Conservation (phyloP, 768 basidiomycete species). For the Macrocybe gigantea region DNA sequence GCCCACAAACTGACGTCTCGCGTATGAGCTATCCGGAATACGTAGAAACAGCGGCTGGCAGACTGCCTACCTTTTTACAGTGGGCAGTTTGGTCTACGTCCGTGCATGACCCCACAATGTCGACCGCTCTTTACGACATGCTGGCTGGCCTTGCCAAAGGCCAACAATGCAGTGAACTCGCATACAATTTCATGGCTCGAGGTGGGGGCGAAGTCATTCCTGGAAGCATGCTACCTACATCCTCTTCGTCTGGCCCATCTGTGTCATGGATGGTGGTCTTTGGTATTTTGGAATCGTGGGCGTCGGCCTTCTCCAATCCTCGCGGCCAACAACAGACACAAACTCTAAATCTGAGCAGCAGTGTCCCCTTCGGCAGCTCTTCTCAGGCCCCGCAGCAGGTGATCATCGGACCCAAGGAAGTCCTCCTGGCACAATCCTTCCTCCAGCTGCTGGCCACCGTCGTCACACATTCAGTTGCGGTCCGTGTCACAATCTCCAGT, state of each 20-base stretch:
- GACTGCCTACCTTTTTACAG: conserved; percentile 73
- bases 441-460: conserved; percentile 75
- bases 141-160: conserved; percentile 78
- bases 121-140: conserved; percentile 86
- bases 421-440: conserved; percentile 75
- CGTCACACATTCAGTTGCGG: conserved; percentile 67
- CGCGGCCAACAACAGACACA: conserved; percentile 41
- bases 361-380: conserved; percentile 18
- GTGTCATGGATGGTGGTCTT: conserved; percentile 81
- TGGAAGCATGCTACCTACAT: conserved; percentile 48
- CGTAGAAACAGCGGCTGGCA: conserved; percentile 54
- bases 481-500: conserved; percentile 70
- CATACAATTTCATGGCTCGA: conserved; percentile 83
- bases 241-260: conserved; percentile 44
- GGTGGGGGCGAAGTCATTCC: conserved; percentile 68
- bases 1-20: conserved; percentile 34
- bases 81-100: conserved; percentile 90
- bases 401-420: conserved; percentile 60
- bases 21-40: conserved; percentile 50
- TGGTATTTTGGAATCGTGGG: conserved; percentile 70
- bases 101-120: conserved; percentile 63
- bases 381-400: conserved; percentile 39
- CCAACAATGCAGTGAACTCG: conserved; percentile 77
- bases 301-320: conserved; percentile 41
- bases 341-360: conserved; percentile 19